Base-by-base conservation (phyloP, 2,329 filamentous ascomycete genomes). In the Elsinoe arachidis region DNA sequence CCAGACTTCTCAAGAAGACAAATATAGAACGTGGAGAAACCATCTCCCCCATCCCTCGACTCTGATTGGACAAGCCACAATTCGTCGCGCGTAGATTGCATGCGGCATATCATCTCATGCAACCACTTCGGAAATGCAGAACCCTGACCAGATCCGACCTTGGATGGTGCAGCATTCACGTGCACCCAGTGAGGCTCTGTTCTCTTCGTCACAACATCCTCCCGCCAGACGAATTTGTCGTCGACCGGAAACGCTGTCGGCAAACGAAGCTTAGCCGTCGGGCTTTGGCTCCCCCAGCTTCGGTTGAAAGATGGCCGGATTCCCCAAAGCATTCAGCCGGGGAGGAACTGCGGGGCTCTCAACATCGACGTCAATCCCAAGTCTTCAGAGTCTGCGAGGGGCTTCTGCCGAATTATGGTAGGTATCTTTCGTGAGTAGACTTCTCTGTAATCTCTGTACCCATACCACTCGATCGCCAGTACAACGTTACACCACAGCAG, bases 41-140 rank as follows among this genome's bases (percentile, higher is more conserved):
- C 7, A 9, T 19, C 26, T 19, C 15, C 21, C 26, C 46, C 26
- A 34, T 17, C 26, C 46, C 34, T 35, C 12, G 23, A 35, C 3
- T 23, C 49, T 53, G 49, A 53, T 39, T 53, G 49, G 49, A 39
- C 34, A 53, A 39, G 49, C 49, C 49, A 53, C 49, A 39, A 37
- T n/a, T 39, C 5, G 12, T 23, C 33, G 34, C 49, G 41, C 41
- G 41, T 46, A 46, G 21, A 19, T 23, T 10, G 17, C 9, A 44
- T 44, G 41, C 41, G 41, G n/a, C 38, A 41, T 41, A 15, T 15
- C 41, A 14, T 23, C 9, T 23, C 19, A 44, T 44, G 41, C 41
- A 44, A 44, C 41, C 41, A 44, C 17, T 44, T 44, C 41, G 14
- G 23, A 14, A 44, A 23, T 44, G 41, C 41, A 17, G 41, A 17